Conservation (phyloP, 169 alveolate genomes). For the Cryptosporidium parvum region DNA sequence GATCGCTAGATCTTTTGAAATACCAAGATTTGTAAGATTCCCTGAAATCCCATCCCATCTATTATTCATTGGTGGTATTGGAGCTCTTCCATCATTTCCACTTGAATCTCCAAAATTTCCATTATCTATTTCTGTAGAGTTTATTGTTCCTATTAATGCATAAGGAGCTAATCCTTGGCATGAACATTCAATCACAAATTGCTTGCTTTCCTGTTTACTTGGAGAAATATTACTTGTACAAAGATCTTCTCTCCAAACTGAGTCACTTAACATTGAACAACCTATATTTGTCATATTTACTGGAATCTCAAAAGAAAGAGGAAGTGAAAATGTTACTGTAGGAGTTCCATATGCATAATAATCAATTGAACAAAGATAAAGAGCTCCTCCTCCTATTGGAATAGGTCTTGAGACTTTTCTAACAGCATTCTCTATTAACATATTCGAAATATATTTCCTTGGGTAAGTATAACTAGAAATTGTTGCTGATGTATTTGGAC, state of each 20-base stretch:
- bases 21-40: constrained; percentile 33
- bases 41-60: constrained; percentile 67
- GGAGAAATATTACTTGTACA: constrained; percentile 63
- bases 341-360: constrained; percentile 43
- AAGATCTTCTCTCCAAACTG: constrained; percentile 53
- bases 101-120: constrained; percentile 29
- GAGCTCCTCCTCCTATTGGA: constrained; percentile 48
- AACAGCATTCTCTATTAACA: constrained; percentile 36
- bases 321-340: constrained; percentile 55
- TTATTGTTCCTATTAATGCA: constrained; percentile 37
- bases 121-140: constrained; percentile 22
- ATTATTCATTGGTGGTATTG: constrained; percentile 72
- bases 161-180: constrained; percentile 67
- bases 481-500: constrained; percentile 69
- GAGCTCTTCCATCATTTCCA: constrained; percentile 9
- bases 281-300: constrained; percentile 55
- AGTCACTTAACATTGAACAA: constrained; percentile 41
- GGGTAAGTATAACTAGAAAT: constrained; percentile 44
- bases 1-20: constrained; percentile 34
- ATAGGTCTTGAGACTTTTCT: constrained; percentile 10
- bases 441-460: constrained; percentile 23
- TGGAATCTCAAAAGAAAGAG: constrained; percentile 72
- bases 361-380: constrained; percentile 60
- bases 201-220: constrained; percentile 54
- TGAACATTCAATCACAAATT: constrained; percentile 59